A percentile compares a stretch with the other conserved stretches of the same genome.
Evolutionary conservation across 306 rosid genomes (phyloP).

Genomic region (Datisca glomerata): DNA sequence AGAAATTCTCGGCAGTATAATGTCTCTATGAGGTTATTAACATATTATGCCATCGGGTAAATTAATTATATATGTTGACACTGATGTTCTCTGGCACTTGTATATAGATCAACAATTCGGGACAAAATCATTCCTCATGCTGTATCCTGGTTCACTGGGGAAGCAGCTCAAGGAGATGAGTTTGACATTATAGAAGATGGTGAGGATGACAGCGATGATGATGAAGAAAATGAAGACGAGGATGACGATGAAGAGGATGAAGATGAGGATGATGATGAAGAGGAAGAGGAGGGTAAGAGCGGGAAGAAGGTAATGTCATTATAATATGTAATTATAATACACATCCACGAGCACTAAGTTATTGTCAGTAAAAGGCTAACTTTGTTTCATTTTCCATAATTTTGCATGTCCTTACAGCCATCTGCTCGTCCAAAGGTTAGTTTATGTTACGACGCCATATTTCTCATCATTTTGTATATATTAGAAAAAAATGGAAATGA

Average conservation of each 20-base stretch:
- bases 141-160: conserved; percentile 93
- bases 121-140: conserved; percentile 93
- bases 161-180: conserved; percentile 77
- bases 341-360: neutral
- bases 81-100: no score
- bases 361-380: no score
- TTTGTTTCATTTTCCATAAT: neutral
- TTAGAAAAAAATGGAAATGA: no score
- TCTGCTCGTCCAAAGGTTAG: no score
- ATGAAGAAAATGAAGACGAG: conserved; percentile 27
- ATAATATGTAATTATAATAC: neutral
- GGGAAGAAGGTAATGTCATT: conserved; percentile 58
- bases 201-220: conserved; percentile 40
- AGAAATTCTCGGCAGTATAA: no score
- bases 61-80: no score
- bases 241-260: conserved; percentile 50
- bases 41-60: no score
- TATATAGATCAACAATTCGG: conserved; percentile 65
- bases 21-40: no score
- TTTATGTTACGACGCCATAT: no score
- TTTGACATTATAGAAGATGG: conserved; percentile 64
- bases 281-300: conserved; percentile 30
- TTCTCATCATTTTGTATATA: no score
- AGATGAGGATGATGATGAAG: conserved; percentile 15
- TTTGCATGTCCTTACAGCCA: conserved; percentile 22